phyloP scores from a whole-genome alignment of 176 grass and related monocot species.

The Alloteropsis semialata region DNA sequence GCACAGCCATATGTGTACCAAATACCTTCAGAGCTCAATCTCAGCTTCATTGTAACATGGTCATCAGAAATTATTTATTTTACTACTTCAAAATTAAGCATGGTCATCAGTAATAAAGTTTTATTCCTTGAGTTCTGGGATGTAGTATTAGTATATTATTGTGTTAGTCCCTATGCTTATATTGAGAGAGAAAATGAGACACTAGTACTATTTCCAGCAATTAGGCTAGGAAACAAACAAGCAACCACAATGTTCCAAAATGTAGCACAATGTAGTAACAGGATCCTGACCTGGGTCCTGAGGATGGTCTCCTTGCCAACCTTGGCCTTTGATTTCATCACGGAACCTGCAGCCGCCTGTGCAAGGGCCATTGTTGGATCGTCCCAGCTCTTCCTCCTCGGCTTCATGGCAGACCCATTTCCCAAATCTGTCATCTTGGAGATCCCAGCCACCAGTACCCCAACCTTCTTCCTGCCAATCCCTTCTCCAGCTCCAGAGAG shows the following conservation, averaged over 20 bases:
- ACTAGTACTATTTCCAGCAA: background rate
- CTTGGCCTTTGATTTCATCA: constrained; percentile 55
- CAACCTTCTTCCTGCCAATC: constrained; percentile 60
- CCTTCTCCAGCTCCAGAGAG: constrained; percentile 65
- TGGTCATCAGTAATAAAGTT: background rate
- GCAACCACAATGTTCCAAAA: background rate
- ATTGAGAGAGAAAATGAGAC: background rate
- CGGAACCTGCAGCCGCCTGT: background rate
- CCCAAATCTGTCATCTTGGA: constrained; percentile 71
- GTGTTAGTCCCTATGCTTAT: background rate
- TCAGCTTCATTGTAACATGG: background rate
- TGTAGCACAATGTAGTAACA: background rate
- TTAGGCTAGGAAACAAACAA: background rate
- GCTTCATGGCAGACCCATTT: constrained; percentile 45
- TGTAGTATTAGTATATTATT: background rate
- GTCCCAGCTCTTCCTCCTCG: constrained; percentile 86
- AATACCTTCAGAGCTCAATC: background rate
- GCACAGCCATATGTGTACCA: background rate
- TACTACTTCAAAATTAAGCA: no score
- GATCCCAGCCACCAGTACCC: constrained; percentile 71
- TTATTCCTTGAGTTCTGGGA: background rate
- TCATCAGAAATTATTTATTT: background rate
- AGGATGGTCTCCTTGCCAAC: constrained; percentile 55
- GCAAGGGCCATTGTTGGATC: constrained; percentile 38
- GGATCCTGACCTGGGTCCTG: constrained; percentile 74